Evolutionary conservation across 2,329 filamentous ascomycete genomes (phyloP).

Genomic region (Diaporthe citri): DNA sequence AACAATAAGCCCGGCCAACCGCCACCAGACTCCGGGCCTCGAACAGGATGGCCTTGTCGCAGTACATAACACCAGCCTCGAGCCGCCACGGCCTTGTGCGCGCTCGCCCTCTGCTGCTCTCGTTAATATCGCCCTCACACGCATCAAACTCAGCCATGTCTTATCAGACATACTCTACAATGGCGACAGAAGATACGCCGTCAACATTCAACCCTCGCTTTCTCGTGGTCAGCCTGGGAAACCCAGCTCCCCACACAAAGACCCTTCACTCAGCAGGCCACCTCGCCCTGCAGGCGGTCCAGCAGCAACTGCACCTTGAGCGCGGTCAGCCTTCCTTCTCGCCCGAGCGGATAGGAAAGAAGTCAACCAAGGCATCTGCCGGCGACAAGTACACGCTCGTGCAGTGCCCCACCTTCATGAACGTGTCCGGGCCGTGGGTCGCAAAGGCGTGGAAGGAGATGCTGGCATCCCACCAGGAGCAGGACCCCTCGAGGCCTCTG

Average conservation of each 20-base stretch:
- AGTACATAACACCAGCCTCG: conserved; percentile 24
- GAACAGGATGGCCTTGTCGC: background rate
- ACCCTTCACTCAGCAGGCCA: conserved; percentile 93
- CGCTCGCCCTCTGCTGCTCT: background rate
- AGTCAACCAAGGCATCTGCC: conserved; percentile 62
- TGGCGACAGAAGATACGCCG: conserved; percentile 29
- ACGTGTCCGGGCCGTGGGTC: conserved; percentile 81
- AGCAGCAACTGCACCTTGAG: conserved; percentile 57
- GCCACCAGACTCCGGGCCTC: background rate
- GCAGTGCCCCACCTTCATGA: conserved; percentile 86
- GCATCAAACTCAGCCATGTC: conserved; percentile 1
- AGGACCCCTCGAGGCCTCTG: conserved; percentile 44
- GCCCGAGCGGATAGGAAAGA: conserved; percentile 59
- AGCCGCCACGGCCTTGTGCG: conserved; percentile 2
- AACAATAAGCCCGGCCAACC: conserved; percentile 6
- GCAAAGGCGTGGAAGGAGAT: conserved; percentile 73
- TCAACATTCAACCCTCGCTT: conserved; percentile 61
- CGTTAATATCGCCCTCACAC: background rate
- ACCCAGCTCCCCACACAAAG: conserved; percentile 79
- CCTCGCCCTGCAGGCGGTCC: conserved; percentile 75
- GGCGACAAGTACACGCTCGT: conserved; percentile 73
- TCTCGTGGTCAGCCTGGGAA: conserved; percentile 89
- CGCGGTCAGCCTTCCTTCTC: conserved; percentile 62
- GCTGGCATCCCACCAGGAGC: conserved; percentile 51
- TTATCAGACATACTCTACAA: conserved; percentile 10